Percentiles rank a stretch among this genome's conserved stretches.
Evolutionary conservation across 1,284 basidiomycete species (phyloP).

Genomic region (Trichosporon coremiiforme): DNA sequence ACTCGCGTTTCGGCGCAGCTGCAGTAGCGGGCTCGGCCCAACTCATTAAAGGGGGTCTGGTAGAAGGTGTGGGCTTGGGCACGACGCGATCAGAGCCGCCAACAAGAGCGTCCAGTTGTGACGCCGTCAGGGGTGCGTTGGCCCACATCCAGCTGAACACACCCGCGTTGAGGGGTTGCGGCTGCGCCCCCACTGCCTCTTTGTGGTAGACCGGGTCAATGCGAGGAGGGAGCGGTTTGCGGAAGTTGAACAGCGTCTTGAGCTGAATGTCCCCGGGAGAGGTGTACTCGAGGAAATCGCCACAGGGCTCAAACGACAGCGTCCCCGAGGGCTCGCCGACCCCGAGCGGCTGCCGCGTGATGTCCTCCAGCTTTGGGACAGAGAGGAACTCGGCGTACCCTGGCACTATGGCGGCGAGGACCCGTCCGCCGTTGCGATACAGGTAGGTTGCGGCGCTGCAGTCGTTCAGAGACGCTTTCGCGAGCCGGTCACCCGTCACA

Average conservation of each 20-base stretch:
- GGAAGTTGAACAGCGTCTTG: constrained; percentile 56
- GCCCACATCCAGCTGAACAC: constrained; percentile 56
- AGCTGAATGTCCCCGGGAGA: constrained; percentile 53
- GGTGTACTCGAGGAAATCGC: constrained; percentile 55
- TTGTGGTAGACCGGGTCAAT: constrained; percentile 48
- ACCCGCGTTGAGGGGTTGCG: constrained; percentile 44
- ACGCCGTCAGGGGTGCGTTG: constrained; percentile 52
- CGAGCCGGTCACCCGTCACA: constrained; percentile 56
- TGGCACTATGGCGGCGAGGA: constrained; percentile 67
- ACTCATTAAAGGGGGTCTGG: background rate
- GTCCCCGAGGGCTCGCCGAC: constrained; percentile 45
- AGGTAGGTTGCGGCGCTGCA: constrained; percentile 63
- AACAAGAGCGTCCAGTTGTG: constrained; percentile 48
- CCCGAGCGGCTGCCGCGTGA: constrained; percentile 50
- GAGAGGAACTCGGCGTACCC: constrained; percentile 66
- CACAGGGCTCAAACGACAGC: constrained; percentile 54
- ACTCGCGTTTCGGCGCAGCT: background rate
- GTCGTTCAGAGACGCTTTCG: constrained; percentile 59
- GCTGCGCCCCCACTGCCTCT: constrained; percentile 46
- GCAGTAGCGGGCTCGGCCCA: background rate
- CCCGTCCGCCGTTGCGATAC: constrained; percentile 64
- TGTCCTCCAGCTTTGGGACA: constrained; percentile 61
- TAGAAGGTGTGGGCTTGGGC: background rate
- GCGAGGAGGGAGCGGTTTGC: constrained; percentile 54
- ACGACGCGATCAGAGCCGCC: background rate